phyloP scores from a whole-genome alignment of 1,139 yeast genomes.

The Candida dubliniensis region DNA sequence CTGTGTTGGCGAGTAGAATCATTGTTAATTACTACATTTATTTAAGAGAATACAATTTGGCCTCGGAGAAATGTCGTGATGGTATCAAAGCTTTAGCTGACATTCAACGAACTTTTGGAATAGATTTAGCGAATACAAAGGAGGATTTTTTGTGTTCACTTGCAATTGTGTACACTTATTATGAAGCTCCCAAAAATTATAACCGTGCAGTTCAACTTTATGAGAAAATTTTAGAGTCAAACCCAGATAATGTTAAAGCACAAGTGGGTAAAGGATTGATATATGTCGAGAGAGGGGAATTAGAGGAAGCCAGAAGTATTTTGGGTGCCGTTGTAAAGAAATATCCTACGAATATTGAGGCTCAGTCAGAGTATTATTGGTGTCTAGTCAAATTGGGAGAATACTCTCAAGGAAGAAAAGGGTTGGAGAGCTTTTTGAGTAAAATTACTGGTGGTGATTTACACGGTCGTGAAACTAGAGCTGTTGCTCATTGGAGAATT shows the following conservation, averaged over 20 bases:
- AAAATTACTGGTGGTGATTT: constrained; percentile 51
- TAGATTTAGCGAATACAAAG: constrained; percentile 50
- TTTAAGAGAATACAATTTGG: constrained; percentile 62
- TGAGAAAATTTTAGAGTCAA: constrained; percentile 54
- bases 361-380: constrained; percentile 77
- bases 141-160: constrained; percentile 63
- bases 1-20: constrained; percentile 65
- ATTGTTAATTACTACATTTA: constrained; percentile 61
- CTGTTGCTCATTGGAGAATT: constrained; percentile 67
- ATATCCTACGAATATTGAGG: constrained; percentile 58
- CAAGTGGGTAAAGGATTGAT: constrained; percentile 82
- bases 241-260: constrained; percentile 54
- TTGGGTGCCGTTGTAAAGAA: constrained; percentile 51
- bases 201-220: constrained; percentile 71
- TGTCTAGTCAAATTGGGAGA: constrained; percentile 61
- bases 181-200: constrained; percentile 88
- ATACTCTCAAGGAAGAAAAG: constrained; percentile 53
- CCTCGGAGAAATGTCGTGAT: constrained; percentile 58
- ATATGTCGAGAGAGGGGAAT: constrained; percentile 62
- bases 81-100: constrained; percentile 60
- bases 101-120: constrained; percentile 46
- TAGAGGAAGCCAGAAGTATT: constrained; percentile 51
- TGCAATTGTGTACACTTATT: constrained; percentile 77
- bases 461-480: constrained; percentile 54
- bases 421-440: constrained; percentile 44